These are phyloP conservation scores for Byssochlamys sp. DNA, from an alignment of 2,329 filamentous ascomycete genomes.

Conservation along the genomic window DNA sequence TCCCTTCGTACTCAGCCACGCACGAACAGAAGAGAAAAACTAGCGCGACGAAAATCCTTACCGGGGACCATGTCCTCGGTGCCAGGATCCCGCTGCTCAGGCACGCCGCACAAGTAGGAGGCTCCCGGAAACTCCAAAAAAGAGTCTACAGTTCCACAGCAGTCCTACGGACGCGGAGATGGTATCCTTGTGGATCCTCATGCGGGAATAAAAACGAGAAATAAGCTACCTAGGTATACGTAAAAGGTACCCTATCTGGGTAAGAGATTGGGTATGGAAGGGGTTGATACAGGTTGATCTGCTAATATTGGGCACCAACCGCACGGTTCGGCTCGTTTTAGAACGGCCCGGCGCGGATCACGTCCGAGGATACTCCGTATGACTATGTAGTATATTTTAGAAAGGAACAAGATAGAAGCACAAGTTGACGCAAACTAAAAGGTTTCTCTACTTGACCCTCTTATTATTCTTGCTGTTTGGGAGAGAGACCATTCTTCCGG, in stretches of 20 bases:
- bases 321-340: background rate
- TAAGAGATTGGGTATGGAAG: background rate
- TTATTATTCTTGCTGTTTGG: background rate
- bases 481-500: background rate
- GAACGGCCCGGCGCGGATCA: background rate
- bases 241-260: background rate
- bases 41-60: background rate
- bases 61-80: background rate
- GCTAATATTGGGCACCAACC: background rate
- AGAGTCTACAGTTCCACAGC: too few relatives aligned
- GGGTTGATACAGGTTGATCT: background rate
- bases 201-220: background rate
- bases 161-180: background rate
- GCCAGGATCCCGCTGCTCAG: background rate
- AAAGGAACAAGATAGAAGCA: background rate
- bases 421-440: background rate
- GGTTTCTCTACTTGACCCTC: background rate
- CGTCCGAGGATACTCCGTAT: background rate
- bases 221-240: background rate
- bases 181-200: background rate
- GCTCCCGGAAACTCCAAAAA: background rate
- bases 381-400: background rate
- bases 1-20: background rate
- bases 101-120: background rate
- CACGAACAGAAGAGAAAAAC: background rate